Evolutionary conservation across 1,284 basidiomycete species (phyloP).

Genomic region (Agroathelia rolfsii): DNA sequence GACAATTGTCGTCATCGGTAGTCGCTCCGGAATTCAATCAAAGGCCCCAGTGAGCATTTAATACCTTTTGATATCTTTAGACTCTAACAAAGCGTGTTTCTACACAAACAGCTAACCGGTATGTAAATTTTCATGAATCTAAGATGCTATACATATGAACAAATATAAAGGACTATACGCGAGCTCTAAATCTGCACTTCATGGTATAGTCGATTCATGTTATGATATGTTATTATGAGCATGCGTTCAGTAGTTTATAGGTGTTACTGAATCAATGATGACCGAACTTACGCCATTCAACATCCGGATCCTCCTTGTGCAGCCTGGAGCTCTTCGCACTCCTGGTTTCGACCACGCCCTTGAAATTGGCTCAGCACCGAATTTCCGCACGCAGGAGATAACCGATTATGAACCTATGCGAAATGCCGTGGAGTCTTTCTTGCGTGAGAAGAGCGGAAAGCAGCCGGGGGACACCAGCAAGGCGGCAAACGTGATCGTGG

Average conservation of each 20-base stretch:
- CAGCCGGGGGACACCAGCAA: constrained; percentile 14
- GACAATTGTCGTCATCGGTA: constrained; percentile 30
- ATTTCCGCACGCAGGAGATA: constrained; percentile 7
- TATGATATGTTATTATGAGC: neutral
- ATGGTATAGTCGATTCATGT: constrained; percentile 24
- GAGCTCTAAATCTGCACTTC: constrained; percentile 48
- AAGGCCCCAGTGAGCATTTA: constrained; percentile 32
- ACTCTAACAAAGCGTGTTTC: neutral
- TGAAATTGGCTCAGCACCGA: constrained; percentile 32
- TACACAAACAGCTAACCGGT: constrained; percentile 1
- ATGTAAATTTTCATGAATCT: neutral
- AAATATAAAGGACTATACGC: constrained; percentile 33
- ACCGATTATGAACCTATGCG: too few relatives aligned
- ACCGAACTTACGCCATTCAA: constrained; percentile 40
- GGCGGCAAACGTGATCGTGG: constrained; percentile 12
- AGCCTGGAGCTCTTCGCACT: constrained; percentile 45
- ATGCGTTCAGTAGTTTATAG: constrained; percentile 13
- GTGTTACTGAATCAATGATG: constrained; percentile 37
- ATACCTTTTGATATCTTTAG: constrained; percentile 2
- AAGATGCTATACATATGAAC: constrained; percentile 1
- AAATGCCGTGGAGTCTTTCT: too few relatives aligned
- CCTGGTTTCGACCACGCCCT: too few relatives aligned
- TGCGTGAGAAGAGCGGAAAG: too few relatives aligned
- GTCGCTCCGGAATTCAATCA: constrained; percentile 42
- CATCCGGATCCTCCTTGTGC: constrained; percentile 42